Base-by-base conservation (phyloP, 148 eudicot species). In the Drosera capensis region DNA sequence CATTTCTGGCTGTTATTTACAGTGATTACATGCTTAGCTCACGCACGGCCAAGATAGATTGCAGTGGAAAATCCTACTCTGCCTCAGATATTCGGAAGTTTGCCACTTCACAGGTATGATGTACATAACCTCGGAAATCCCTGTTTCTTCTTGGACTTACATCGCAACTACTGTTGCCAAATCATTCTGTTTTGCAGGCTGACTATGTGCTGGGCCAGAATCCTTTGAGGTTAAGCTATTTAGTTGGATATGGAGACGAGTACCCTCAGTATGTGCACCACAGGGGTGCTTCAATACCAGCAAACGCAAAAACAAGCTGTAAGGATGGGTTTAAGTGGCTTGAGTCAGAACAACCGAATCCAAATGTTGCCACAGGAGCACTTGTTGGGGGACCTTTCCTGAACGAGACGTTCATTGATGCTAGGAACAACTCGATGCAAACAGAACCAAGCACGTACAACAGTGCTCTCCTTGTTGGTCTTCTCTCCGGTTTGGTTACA, bases 11-110 rank as follows among this genome's bases (percentile, higher is more conserved):
- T 17, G 67, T 74, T 8, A 20, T 84, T 40, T 90, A 78, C 57
- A 80, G 95, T 49, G 97, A 78, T 64, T 90, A 80, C 66, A 90
- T 90, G 97, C 81, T 80, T 34, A 48, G 82, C 20, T 78, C 87
- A 8, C 64, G 67, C 43, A 76, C 82, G 28, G 67, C 76, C 25
- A 62, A 52, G 31, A 25, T 84, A 44, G 44, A 73, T 35, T 90
- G 97, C 52, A 46, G 52, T 47, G 82, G 80, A 17, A 45, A 62
- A 3, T 51, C 71, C 34, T 90, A 45, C 38, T 66, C 54, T 21
- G 72, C 95, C 24, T 62, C 77, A 2, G 84, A 77, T 51, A 75
- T 90, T 44, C 71, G 95, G 22, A 73, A 74, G 37, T 87, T 87
- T 46, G 96, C 96, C 14, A 35, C 55, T 44, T 80, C 95, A 55